Evolutionary conservation across 2,329 filamentous ascomycete species (phyloP), one percentile per base, ranked within the genome.

Genomic region (Cyphellophora europaea): DNA sequence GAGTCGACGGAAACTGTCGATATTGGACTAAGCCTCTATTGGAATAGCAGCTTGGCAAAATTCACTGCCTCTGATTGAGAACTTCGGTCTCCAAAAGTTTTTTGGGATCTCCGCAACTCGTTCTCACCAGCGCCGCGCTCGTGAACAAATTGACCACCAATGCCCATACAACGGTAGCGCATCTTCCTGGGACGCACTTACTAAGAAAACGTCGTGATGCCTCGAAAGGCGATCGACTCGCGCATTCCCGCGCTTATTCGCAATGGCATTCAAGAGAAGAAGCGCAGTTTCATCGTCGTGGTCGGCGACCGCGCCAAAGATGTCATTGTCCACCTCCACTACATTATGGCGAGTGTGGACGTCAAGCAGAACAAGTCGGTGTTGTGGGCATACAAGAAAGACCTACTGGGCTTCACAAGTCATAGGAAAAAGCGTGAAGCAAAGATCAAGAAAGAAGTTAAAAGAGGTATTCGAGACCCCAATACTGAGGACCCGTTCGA

Each of bases 361-460:
- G 76, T 95, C 46, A 93, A 93, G 63, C 78, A 93, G 59, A 93
- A 91, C 66, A 96, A 96, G 61, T 91, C 84, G 10, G 87, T 98
- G 3, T 68, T 98, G 8, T 98, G 91, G 91, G 89, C 91, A 13
- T 98, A 98, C 69, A 96, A 96, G 71, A 93, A 93, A 59, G 91
- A 98, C 61, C 72, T 98, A 8, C 68, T 98, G 19, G 88, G 87
- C 32, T 96, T 96, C 58, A 93, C 86, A 19, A 87, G 85, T 65
- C 88, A 98, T 63, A 83, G 91, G 36, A 93, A 94, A 71, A 98
- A 98, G 78, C 82, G 91, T 51, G 91, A 98, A 62, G 79, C 80
- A 54, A 98, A 95, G 69, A 95, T 98, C 60, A 94, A 94, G 67
- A 94, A 89, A 62, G 91, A 98, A 55, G 86, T 98, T 61, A 95